Evolutionary conservation across 2,329 filamentous ascomycete species (phyloP).

Genomic region (Hawksworthiomyces lignivorus): DNA sequence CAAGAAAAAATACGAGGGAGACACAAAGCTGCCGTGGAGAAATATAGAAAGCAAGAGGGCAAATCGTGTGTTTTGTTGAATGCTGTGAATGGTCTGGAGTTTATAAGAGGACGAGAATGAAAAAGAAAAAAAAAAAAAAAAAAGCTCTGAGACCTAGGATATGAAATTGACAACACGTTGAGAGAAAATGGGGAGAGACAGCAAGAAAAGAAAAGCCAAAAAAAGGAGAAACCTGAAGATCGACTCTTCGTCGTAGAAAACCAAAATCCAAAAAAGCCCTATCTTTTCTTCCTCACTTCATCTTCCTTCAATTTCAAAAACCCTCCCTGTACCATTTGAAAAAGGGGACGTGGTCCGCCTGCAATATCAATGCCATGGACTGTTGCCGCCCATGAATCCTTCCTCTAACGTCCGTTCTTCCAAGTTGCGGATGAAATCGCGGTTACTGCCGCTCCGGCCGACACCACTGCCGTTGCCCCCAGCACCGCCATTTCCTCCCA

Average conservation of each 20-base stretch:
- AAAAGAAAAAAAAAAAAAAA: not conserved
- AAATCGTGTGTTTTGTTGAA: no score
- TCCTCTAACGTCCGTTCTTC: constrained; percentile 94
- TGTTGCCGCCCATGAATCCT: constrained; percentile 67
- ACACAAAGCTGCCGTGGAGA: no score
- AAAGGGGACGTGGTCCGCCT: no score
- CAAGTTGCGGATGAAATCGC: constrained; percentile 89
- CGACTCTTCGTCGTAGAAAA: not conserved
- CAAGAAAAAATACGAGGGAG: no score
- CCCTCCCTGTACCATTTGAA: no score
- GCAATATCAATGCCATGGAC: constrained; percentile 61
- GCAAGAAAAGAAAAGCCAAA: no score
- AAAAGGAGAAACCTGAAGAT: not conserved
- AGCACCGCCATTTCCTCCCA: not conserved
- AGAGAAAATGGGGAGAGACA: no score
- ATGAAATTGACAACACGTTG: no score
- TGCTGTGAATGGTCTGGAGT: no score
- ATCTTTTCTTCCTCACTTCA: not conserved
- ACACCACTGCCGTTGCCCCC: not conserved
- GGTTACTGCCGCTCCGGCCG: constrained; percentile 37
- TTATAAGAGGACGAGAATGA: not conserved
- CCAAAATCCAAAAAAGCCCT: not conserved
- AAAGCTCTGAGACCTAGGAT: no score
- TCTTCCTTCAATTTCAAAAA: not conserved
- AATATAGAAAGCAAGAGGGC: no score